Evolutionary conservation across 768 basidiomycete species (phyloP).

Genomic region (Crepidotus variabilis): DNA sequence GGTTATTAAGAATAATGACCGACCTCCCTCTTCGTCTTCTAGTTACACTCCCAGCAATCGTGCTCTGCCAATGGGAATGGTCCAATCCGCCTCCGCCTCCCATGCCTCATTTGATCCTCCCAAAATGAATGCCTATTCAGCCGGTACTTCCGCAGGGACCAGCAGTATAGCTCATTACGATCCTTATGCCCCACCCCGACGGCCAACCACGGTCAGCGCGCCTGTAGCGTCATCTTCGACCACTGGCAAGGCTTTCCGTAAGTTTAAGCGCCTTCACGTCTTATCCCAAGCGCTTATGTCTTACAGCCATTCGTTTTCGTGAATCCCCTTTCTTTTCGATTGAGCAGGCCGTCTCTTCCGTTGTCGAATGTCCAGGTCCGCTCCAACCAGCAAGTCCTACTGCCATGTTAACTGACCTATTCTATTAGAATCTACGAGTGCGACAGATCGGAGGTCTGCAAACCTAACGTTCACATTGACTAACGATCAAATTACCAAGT

Average conservation of each 20-base stretch:
- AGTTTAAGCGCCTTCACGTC: slow-evolving; percentile 7
- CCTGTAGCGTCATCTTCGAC: slow-evolving; percentile 31
- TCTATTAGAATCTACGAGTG: slow-evolving; percentile 64
- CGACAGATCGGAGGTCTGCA: slow-evolving; percentile 73
- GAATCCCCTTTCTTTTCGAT: slow-evolving; percentile 74
- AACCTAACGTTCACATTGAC: slow-evolving; percentile 60
- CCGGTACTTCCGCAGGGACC: slow-evolving; percentile 22
- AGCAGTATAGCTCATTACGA: slow-evolving; percentile 50
- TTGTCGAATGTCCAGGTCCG: slow-evolving; percentile 80
- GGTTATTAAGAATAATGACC: not conserved
- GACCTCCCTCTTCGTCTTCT: slow-evolving; percentile 1
- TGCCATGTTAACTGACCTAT: slow-evolving; percentile 2
- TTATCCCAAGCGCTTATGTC: slow-evolving; percentile 15
- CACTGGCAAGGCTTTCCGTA: slow-evolving; percentile 28
- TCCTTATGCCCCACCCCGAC: slow-evolving; percentile 62
- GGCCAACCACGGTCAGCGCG: slow-evolving; percentile 28
- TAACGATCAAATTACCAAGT: slow-evolving; percentile 57
- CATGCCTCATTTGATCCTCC: slow-evolving; percentile 22
- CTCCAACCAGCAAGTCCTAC: slow-evolving; percentile 4
- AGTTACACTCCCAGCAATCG: slow-evolving; percentile 20
- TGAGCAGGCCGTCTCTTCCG: slow-evolving; percentile 58
- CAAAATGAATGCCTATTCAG: slow-evolving; percentile 26
- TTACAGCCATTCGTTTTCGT: slow-evolving; percentile 68
- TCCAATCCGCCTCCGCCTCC: slow-evolving; percentile 10
- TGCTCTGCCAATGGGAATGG: slow-evolving; percentile 5